Evolutionary conservation across 2,329 filamentous ascomycete species (phyloP).

Genomic region (Shiraia sp.): DNA sequence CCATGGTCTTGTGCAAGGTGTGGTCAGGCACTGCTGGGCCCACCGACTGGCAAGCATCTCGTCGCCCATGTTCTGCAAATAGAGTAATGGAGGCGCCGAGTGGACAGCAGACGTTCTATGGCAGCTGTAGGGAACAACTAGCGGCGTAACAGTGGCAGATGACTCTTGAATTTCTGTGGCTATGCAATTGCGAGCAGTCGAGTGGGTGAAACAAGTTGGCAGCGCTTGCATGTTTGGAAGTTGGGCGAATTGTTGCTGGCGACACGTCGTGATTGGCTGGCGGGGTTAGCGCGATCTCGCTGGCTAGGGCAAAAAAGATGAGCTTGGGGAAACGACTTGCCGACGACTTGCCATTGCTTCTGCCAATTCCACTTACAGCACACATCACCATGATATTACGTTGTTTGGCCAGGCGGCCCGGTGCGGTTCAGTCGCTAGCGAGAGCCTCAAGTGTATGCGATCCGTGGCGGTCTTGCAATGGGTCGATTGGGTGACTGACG

Average conservation of each 20-base stretch:
- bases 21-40: conserved; percentile 7
- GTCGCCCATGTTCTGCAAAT: conserved; percentile 33
- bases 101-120: conserved; percentile 34
- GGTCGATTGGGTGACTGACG: conserved; percentile 27
- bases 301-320: conserved; percentile 24
- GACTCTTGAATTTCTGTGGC: conserved; percentile 35
- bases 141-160: conserved; percentile 30
- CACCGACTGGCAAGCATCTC: conserved; percentile 15
- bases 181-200: conserved; percentile 23
- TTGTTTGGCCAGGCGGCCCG: conserved; percentile 35
- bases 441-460: conserved; percentile 27
- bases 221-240: conserved; percentile 36
- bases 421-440: conserved; percentile 24
- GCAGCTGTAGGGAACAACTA: conserved; percentile 14
- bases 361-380: conserved; percentile 10
- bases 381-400: conserved; percentile 40
- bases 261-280: conserved; percentile 38
- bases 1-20: conserved; percentile 14
- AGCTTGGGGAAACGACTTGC: conserved; percentile 18
- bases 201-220: conserved; percentile 34
- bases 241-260: conserved; percentile 7
- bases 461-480: conserved; percentile 6
- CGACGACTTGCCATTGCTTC: conserved; percentile 12
- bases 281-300: conserved; percentile 20
- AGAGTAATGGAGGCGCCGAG: conserved; percentile 36